Base-by-base conservation (phyloP, 2,329 filamentous ascomycete species). In the Paradendryphiella salina region DNA sequence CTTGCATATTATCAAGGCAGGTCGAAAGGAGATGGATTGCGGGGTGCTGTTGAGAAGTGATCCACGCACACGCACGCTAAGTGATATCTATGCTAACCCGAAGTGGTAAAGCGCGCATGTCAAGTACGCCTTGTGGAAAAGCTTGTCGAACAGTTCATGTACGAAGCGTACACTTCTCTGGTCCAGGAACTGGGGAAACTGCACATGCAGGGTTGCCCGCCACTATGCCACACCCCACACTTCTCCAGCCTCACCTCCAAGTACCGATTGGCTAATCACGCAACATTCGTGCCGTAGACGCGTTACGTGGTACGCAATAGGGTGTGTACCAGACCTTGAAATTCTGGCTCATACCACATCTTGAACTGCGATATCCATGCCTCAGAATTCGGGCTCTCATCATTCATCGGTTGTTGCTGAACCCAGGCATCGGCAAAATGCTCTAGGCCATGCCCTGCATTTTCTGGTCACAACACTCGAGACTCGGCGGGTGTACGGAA, bases 81-180 rank as follows among this genome's bases (percentile, higher is more conserved):
- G 13, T 28, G 7, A 5, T 9, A 8, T 11, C 13, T n/a, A 8
- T 34, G 32, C 51, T 54, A 54, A 43, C 51, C 20, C 1, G 31
- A 50, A 37, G 8, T n/a, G 47, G 51, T n/a, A 43, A 42, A 21
- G 47, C 41, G 49, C 18, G 9, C 28, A 51, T 54, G 51, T 54
- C 51, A 54, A 51, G 26, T 40, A 33, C 51, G 51, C 51, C 51
- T 54, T 54, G 26, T 38, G 17, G 33, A 38, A 37, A 33, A 42
- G 39, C 29, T 42, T 33, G 17, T 13, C n/a, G 18, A 20, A 15
- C 15, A 33, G 13, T 15, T 28, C 3, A 14, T 13, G 20, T 26
- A 17, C 14, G n/a, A 14, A 10, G 5, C 21, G 36, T 3, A 17
- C 4, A 13, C 15, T n/a, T 14, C 13, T 5, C 7, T 14, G n/a